phyloP scores from a whole-genome alignment of 2,329 filamentous ascomycete species.

The Chrysoporthe puriensis region DNA sequence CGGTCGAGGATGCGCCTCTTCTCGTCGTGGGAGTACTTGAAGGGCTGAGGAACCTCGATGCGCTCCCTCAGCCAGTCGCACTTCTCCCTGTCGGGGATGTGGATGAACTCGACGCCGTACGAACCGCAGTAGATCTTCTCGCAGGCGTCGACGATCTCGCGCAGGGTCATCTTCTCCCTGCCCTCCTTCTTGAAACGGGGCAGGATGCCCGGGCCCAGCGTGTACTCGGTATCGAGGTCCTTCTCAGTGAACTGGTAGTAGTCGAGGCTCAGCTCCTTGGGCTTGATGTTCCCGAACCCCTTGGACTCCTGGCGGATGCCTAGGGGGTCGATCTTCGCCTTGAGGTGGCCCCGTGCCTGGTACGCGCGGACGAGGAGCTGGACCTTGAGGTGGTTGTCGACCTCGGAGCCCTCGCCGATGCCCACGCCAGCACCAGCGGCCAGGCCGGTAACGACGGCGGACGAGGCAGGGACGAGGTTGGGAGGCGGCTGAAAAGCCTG shows the following conservation, averaged over 20 bases:
- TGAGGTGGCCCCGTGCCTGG: slow-evolving; percentile 97
- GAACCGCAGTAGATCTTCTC: slow-evolving; percentile 96
- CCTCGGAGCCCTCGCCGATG: slow-evolving; percentile 73
- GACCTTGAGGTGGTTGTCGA: slow-evolving; percentile 97
- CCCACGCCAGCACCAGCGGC: slow-evolving; percentile 70
- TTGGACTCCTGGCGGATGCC: slow-evolving; percentile 86
- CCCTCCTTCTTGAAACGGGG: slow-evolving; percentile 88
- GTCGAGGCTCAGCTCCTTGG: slow-evolving; percentile 89
- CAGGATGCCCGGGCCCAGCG: slow-evolving; percentile 89
- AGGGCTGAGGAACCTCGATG: slow-evolving; percentile 89
- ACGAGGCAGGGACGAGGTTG: slow-evolving; percentile 81
- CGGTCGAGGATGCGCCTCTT: slow-evolving; percentile 97
- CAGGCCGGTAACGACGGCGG: slow-evolving; percentile 75
- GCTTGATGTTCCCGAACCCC: slow-evolving; percentile 83
- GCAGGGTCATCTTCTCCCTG: slow-evolving; percentile 93
- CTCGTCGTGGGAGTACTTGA: slow-evolving; percentile 97
- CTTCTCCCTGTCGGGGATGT: slow-evolving; percentile 95
- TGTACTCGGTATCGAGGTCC: slow-evolving; percentile 91
- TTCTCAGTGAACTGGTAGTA: slow-evolving; percentile 95
- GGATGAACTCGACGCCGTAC: slow-evolving; percentile 98
- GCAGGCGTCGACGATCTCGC: slow-evolving; percentile 91
- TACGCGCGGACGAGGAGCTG: slow-evolving; percentile 96
- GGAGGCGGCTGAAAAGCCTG: slow-evolving; percentile 96
- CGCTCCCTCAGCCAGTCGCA: slow-evolving; percentile 98
- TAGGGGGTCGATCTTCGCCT: slow-evolving; percentile 94